These are phyloP conservation scores for Oemleria cerasiformis DNA, from an alignment of 306 rosid species.

Conservation along the genomic window DNA sequence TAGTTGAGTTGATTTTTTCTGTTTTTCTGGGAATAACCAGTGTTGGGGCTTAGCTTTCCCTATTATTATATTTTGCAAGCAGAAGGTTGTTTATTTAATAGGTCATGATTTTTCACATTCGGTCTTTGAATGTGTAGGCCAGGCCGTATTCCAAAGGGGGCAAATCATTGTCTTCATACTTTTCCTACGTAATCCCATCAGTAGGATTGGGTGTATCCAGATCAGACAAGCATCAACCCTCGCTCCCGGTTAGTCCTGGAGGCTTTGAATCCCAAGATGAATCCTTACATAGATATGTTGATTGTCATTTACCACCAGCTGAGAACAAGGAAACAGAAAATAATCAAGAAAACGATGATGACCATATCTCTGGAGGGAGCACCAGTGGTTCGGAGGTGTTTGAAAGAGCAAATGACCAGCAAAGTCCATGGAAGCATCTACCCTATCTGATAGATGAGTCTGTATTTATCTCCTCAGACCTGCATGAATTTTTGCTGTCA, in stretches of 20 bases:
- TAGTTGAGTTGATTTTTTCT: neutral
- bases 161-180: slow-evolving; percentile 59
- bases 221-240: slow-evolving; percentile 34
- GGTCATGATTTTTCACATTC: slow-evolving; percentile 32
- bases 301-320: slow-evolving; percentile 26
- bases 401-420: slow-evolving; percentile 65
- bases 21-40: neutral
- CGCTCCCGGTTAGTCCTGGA: slow-evolving; percentile 32
- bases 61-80: slow-evolving; percentile 4
- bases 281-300: slow-evolving; percentile 40
- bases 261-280: slow-evolving; percentile 49
- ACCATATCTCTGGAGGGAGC: slow-evolving; percentile 44
- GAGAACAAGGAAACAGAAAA: slow-evolving; percentile 30
- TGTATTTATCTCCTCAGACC: slow-evolving; percentile 58
- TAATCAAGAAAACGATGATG: slow-evolving; percentile 42
- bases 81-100: neutral
- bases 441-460: slow-evolving; percentile 65
- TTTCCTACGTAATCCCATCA: slow-evolving; percentile 60
- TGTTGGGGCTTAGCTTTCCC: neutral
- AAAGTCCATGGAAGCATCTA: slow-evolving; percentile 39
- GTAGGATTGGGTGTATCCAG: slow-evolving; percentile 45
- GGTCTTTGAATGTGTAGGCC: slow-evolving; percentile 55
- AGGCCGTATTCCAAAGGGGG: slow-evolving; percentile 42
- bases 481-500: slow-evolving; percentile 69
- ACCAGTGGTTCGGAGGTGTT: slow-evolving; percentile 64